Conservation (phyloP, 176 grass and related monocot genomes). For the Canna indica region DNA sequence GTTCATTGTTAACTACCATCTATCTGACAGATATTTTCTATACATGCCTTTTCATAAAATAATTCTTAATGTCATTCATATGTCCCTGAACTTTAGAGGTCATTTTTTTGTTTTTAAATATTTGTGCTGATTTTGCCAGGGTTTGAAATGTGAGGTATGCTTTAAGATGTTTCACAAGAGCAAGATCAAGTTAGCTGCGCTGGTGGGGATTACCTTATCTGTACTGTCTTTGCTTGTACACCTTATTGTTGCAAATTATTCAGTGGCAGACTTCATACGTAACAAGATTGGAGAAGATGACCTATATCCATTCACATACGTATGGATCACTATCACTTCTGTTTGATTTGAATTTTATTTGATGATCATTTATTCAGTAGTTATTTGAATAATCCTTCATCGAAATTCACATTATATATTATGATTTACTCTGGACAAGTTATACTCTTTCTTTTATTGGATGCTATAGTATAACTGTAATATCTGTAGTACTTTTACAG, state of each 20-base stretch:
- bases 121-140: background rate
- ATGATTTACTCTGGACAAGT: background rate
- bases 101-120: background rate
- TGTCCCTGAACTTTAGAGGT: background rate
- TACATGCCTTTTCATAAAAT: background rate
- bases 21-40: background rate
- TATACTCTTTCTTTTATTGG: background rate
- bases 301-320: constrained; percentile 46
- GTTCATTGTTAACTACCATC: background rate
- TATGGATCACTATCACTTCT: constrained; percentile 16
- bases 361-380: background rate
- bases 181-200: constrained; percentile 84
- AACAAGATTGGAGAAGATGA: constrained; percentile 48
- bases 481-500: constrained; percentile 32
- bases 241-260: constrained; percentile 88
- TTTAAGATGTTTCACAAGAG: constrained; percentile 84
- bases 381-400: background rate
- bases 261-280: constrained; percentile 44
- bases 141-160: constrained; percentile 5
- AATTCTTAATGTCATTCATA: background rate
- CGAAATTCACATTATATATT: no score
- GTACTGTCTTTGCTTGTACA: constrained; percentile 77
- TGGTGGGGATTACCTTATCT: constrained; percentile 58
- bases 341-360: background rate
- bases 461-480: constrained; percentile 16